These are phyloP conservation scores for Hapsidospora chrysogenum DNA, from an alignment of 495 filamentous ascomycete species.

Conservation along the genomic window DNA sequence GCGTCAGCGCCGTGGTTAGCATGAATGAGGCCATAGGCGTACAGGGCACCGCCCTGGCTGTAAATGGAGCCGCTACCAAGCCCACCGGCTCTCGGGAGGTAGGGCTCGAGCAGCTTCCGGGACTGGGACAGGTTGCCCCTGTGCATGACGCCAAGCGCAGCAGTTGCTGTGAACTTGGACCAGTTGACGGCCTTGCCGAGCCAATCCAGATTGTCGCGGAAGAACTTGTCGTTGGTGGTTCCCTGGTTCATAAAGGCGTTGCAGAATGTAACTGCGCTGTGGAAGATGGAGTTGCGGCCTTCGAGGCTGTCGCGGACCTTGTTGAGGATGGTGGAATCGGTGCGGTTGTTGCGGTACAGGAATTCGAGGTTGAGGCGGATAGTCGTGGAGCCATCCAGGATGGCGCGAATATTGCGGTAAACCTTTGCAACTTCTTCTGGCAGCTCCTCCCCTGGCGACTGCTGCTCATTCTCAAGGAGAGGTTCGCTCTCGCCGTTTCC, in stretches of 20 bases:
- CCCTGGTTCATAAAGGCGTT: conserved; percentile 99
- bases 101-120: conserved; percentile 84
- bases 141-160: conserved; percentile 92
- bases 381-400: conserved; percentile 77
- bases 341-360: conserved; percentile 84
- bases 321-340: conserved; percentile 69
- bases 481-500: conserved; percentile 30
- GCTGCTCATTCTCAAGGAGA: conserved; percentile 18
- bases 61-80: conserved; percentile 65
- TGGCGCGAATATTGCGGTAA: conserved; percentile 66
- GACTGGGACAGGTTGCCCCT: conserved; percentile 85
- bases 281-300: conserved; percentile 94
- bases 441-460: conserved; percentile 16
- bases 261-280: conserved; percentile 88
- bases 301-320: conserved; percentile 93
- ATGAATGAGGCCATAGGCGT: conserved; percentile 91
- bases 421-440: conserved; percentile 35
- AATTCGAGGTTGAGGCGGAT: conserved; percentile 94
- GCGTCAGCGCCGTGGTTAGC: conserved; percentile 94
- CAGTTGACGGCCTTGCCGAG: conserved; percentile 97
- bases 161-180: conserved; percentile 98
- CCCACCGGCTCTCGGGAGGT: conserved; percentile 64
- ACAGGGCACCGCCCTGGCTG: conserved; percentile 90
- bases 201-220: conserved; percentile 95
- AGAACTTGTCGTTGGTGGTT: conserved; percentile 93